Evolutionary conservation across 768 basidiomycete genomes (phyloP).

Genomic region (Rhizopogon rudus): DNA sequence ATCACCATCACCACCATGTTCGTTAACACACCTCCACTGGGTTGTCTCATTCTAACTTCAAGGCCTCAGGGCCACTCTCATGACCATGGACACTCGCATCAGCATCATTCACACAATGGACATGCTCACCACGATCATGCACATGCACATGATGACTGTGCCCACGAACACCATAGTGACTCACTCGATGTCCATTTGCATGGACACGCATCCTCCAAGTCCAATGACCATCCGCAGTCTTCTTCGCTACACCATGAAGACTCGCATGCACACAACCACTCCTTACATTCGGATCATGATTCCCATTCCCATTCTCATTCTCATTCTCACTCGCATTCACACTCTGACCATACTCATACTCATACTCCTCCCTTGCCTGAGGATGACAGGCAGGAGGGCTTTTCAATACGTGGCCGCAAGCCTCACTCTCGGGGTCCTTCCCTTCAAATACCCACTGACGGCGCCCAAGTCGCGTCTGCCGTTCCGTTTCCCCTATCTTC

Average conservation of each 20-base stretch:
- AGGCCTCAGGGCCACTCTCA: slow-evolving; percentile 6
- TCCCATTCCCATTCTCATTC: slow-evolving; percentile 8
- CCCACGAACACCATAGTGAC: slow-evolving; percentile 20
- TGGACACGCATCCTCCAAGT: slow-evolving; percentile 10
- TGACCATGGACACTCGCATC: slow-evolving; percentile 15
- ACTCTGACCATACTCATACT: slow-evolving; percentile 11
- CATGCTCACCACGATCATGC: slow-evolving; percentile 29
- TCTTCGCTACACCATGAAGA: slow-evolving; percentile 17
- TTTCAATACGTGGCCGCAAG: slow-evolving; percentile 24
- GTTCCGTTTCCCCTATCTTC: slow-evolving; percentile 23
- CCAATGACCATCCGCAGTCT: slow-evolving; percentile 19
- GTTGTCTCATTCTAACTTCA: slow-evolving; percentile 5
- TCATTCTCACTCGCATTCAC: slow-evolving; percentile 14
- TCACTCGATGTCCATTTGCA: slow-evolving; percentile 21
- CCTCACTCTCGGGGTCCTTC: slow-evolving; percentile 37
- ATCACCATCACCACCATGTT: slow-evolving; percentile 84
- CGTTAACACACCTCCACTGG: slow-evolving; percentile 13
- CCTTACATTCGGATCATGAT: slow-evolving; percentile 20
- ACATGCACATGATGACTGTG: slow-evolving; percentile 28
- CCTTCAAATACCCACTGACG: slow-evolving; percentile 30
- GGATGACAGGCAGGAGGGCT: slow-evolving; percentile 1
- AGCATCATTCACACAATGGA: slow-evolving; percentile 13
- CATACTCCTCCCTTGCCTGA: slow-evolving; percentile 6
- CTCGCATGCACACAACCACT: slow-evolving; percentile 14
- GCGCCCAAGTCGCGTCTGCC: slow-evolving; percentile 12